Base-by-base conservation (phyloP, 2,329 filamentous ascomycete species). In the Trichoderma sp. region DNA sequence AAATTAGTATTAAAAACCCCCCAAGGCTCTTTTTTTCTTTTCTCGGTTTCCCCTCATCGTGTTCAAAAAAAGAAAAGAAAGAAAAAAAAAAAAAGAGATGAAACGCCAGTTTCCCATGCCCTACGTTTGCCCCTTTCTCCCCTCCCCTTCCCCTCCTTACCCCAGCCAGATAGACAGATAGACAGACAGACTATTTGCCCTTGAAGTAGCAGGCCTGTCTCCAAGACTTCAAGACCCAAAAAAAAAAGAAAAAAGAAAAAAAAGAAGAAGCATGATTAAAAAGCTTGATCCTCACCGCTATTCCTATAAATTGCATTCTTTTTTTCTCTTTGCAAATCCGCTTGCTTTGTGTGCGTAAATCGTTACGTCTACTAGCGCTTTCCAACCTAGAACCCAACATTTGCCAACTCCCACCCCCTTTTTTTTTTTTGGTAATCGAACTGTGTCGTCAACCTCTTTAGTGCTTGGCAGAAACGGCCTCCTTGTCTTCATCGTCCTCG, bases 401-500 rank as follows among this genome's bases (percentile, higher is more conserved):
- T 10, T 4, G 13, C n/a, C 17, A 13, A 22, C 48, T 19, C 6
- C 48, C 22, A n/a, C 9, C 42, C 12, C 19, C 15, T 53, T n/a
- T n/a, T 48, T n/a, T 12, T 1, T 27, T 29, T 39, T 15, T 15
- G 13, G 7, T 17, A 13, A 15, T 17, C 37, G 7, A 9, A 32
- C 25, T 12, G 10, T 10, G 42, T 13, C 12, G 7, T 54, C n/a
- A n/a, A 10, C 54, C 10, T n/a, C 48, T 42, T 64, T 63, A 63
- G 10, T 48, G 22, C 19, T 68, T 63, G 17, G 45, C 48, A 56
- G 65, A 50, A 35, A 32, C 29, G 22, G 67, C 60, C 27, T 45
- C 50, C 56, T 59, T 69, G 58, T 69, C 70, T n/a, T 72, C 70
- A 27, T 72, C 53, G 8, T 69, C 52, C 34, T 73, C 71, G 42